Conservation (phyloP, 2,329 filamentous ascomycete species). For the Bipolaris sorokiniana region DNA sequence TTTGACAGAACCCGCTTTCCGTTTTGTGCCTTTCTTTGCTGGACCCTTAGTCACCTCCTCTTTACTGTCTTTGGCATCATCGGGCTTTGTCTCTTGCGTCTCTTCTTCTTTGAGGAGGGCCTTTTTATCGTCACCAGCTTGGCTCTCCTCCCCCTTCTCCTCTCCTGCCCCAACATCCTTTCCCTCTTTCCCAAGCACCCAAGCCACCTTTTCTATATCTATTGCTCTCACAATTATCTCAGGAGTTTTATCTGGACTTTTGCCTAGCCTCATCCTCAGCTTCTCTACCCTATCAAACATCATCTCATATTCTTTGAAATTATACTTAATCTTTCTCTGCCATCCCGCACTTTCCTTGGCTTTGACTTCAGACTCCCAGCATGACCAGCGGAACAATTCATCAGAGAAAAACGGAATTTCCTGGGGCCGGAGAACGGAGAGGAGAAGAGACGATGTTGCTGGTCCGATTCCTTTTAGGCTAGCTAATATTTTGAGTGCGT, state of each 20-base stretch:
- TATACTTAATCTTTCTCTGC: constrained; percentile 69
- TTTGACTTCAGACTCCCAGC: constrained; percentile 54
- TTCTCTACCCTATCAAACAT: constrained; percentile 53
- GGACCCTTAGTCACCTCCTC: neutral
- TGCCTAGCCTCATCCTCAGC: constrained; percentile 31
- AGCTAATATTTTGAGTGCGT: constrained; percentile 61
- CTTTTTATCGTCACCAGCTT: constrained; percentile 2
- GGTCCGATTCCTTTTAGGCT: constrained; percentile 77
- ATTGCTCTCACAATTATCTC: constrained; percentile 15
- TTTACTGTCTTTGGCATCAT: neutral
- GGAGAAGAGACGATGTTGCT: constrained; percentile 76
- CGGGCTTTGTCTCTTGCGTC: neutral
- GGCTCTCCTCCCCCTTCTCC: neutral
- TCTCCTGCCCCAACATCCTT: constrained; percentile 9
- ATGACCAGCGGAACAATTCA: constrained; percentile 76
- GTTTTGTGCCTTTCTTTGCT: constrained; percentile 30
- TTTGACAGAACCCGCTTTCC: constrained; percentile 27
- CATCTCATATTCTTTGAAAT: constrained; percentile 68
- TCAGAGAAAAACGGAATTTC: constrained; percentile 78
- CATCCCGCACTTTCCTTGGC: constrained; percentile 50
- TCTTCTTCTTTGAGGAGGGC: neutral
- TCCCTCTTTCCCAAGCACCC: constrained; percentile 12
- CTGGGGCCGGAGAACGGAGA: constrained; percentile 67
- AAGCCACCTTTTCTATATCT: constrained; percentile 26
- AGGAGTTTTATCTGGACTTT: constrained; percentile 56